phyloP scores from a whole-genome alignment of 768 basidiomycete genomes.

The Terana coerulea region DNA sequence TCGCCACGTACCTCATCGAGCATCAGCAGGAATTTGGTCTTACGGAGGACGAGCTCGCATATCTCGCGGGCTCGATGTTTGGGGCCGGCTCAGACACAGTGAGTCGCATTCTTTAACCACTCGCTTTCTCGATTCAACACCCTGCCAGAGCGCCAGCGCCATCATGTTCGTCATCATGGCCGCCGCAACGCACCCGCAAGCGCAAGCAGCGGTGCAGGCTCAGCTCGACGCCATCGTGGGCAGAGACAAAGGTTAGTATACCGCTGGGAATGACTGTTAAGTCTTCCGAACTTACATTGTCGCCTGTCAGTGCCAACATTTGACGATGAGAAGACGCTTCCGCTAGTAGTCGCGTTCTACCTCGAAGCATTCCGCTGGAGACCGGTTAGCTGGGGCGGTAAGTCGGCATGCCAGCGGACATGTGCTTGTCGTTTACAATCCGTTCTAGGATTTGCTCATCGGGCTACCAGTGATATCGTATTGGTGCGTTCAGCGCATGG shows the following conservation, averaged over 20 bases:
- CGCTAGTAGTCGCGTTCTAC: slow-evolving; percentile 37
- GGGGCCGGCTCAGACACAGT: slow-evolving; percentile 41
- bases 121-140: not conserved
- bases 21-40: slow-evolving; percentile 29
- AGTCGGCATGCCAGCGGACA: no score
- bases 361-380: slow-evolving; percentile 41
- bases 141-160: slow-evolving; percentile 16
- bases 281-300: no score
- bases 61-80: slow-evolving; percentile 40
- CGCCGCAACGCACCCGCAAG: slow-evolving; percentile 32
- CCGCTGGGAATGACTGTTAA: not conserved
- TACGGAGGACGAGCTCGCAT: slow-evolving; percentile 33
- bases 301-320: slow-evolving; percentile 39
- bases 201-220: slow-evolving; percentile 32
- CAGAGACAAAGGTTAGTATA: slow-evolving; percentile 28
- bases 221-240: slow-evolving; percentile 36
- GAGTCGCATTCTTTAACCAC: slow-evolving; percentile 2
- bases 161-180: slow-evolving; percentile 32
- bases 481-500: slow-evolving; percentile 37
- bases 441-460: slow-evolving; percentile 63
- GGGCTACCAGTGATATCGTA: slow-evolving; percentile 58
- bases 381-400: slow-evolving; percentile 5
- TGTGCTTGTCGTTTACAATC: no score
- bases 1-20: slow-evolving; percentile 36
- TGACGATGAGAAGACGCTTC: slow-evolving; percentile 32